phyloP scores from a whole-genome alignment of 2,329 filamentous ascomycete species.

The Xylaria multiplex region DNA sequence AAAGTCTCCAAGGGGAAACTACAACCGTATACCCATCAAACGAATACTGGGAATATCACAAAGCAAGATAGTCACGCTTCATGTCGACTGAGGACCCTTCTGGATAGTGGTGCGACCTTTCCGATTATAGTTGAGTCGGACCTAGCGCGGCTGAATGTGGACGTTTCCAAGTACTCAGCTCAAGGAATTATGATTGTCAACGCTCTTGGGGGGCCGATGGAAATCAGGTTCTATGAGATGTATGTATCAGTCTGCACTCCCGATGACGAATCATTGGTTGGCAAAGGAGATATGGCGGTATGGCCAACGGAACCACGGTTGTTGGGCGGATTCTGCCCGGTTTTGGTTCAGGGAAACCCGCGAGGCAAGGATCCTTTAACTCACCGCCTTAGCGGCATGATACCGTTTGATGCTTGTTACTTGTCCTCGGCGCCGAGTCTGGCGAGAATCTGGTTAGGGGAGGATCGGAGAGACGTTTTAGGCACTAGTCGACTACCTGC shows the following conservation, averaged over 20 bases:
- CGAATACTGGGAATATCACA: conserved; percentile 5
- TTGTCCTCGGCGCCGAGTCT: conserved; percentile 53
- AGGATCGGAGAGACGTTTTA: conserved; percentile 56
- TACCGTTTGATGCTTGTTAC: conserved; percentile 57
- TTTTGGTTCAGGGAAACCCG: conserved; percentile 39
- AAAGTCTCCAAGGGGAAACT: conserved; percentile 16
- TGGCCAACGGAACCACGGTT: conserved; percentile 42
- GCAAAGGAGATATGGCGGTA: conserved; percentile 42
- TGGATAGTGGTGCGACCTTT: conserved; percentile 57
- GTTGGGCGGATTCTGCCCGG: conserved; percentile 47
- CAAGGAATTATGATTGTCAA: conserved; percentile 46
- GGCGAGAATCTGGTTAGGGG: conserved; percentile 53
- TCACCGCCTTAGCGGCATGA: conserved; percentile 53
- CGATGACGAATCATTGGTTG: conserved; percentile 42
- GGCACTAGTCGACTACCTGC: conserved; percentile 55
- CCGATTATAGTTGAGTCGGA: conserved; percentile 53
- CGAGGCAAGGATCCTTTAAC: conserved; percentile 13
- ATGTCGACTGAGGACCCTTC: conserved; percentile 49
- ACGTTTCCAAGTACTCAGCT: conserved; percentile 50
- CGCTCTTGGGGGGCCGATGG: conserved; percentile 37
- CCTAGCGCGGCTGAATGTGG: conserved; percentile 50
- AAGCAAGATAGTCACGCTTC: conserved; percentile 39
- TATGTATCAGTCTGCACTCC: conserved; percentile 47
- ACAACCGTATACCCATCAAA: background rate
- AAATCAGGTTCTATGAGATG: conserved; percentile 51